These are phyloP conservation scores for Wickerhamomyces sp. DNA, from an alignment of 1,139 yeast species.

Conservation along the genomic window DNA sequence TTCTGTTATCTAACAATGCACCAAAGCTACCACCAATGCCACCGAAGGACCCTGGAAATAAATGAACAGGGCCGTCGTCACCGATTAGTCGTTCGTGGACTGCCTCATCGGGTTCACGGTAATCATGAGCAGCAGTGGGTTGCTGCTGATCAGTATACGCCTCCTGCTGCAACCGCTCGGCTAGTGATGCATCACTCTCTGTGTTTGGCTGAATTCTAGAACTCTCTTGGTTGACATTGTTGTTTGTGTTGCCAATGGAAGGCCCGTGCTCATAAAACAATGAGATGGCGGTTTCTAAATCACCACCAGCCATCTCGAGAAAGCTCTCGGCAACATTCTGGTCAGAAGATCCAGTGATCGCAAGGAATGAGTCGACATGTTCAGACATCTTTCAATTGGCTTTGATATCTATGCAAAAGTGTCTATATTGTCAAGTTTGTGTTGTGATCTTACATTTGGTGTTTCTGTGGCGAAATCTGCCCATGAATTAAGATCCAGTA, in stretches of 20 bases:
- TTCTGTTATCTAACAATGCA: conserved; percentile 24
- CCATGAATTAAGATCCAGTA: no score
- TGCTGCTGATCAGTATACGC: conserved; percentile 49
- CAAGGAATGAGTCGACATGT: conserved; percentile 67
- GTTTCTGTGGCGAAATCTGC: no score
- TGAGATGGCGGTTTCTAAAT: conserved; percentile 82
- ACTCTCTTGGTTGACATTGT: conserved; percentile 23
- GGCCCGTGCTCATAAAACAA: conserved; percentile 75
- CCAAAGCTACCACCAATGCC: conserved; percentile 33
- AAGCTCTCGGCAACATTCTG: conserved; percentile 69
- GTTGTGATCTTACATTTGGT: no score
- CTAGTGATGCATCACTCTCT: conserved; percentile 53
- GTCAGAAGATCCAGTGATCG: conserved; percentile 77
- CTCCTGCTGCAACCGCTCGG: conserved; percentile 62
- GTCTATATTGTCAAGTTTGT: no score
- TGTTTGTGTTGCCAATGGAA: conserved; percentile 3
- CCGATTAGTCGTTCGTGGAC: conserved; percentile 77
- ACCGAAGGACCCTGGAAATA: conserved; percentile 32
- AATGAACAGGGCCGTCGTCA: conserved; percentile 30
- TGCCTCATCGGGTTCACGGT: conserved; percentile 76
- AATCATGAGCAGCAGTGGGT: conserved; percentile 40
- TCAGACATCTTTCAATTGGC: conserved; percentile 36
- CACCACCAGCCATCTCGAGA: conserved; percentile 72
- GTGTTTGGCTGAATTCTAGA: conserved; percentile 8
- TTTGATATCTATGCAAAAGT: no score